Percentiles rank a stretch among this genome's conserved stretches.
phyloP scores from a whole-genome alignment of 164 flowering plant species.

The Umbilicus rupestris region DNA sequence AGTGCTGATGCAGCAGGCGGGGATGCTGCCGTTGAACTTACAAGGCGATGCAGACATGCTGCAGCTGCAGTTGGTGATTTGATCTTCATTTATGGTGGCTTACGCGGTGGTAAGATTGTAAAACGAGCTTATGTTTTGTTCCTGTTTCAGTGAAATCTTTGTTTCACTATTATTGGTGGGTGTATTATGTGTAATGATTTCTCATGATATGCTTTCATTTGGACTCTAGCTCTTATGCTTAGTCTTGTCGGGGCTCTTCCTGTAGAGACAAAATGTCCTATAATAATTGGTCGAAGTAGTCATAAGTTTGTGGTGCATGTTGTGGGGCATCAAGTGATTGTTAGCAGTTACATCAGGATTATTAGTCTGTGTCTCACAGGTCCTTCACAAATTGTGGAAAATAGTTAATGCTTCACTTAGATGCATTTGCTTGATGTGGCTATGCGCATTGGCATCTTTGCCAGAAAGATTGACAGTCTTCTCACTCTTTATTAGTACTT shows the following conservation, averaged over 20 bases:
- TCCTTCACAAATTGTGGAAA: not conserved
- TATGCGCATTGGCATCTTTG: not conserved
- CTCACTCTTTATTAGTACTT: not conserved
- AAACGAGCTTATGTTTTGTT: not conserved
- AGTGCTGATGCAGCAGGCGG: conserved; percentile 99
- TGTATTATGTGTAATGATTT: not conserved
- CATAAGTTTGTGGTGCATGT: not conserved
- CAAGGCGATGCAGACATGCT: conserved; percentile 97
- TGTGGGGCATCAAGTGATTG: not conserved
- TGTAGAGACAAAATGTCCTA: not conserved
- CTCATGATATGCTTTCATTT: not conserved
- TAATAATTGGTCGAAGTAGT: not conserved
- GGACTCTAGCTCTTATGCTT: not conserved
- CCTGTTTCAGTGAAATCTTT: not conserved
- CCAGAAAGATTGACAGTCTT: not conserved
- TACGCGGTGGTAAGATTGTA: conserved; percentile 86
- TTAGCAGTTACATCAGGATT: not conserved
- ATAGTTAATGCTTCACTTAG: not conserved
- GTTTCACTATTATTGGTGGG: not conserved
- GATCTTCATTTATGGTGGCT: conserved; percentile 92
- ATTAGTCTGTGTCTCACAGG: not conserved
- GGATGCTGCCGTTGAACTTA: conserved; percentile 93
- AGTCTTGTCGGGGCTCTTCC: not conserved
- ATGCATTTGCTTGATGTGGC: not conserved
- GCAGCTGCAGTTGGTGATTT: conserved; percentile 97